Evolutionary conservation across 1,284 basidiomycete species (phyloP), one percentile per base, ranked within the genome.

Genomic region (Phlebopus sp.): DNA sequence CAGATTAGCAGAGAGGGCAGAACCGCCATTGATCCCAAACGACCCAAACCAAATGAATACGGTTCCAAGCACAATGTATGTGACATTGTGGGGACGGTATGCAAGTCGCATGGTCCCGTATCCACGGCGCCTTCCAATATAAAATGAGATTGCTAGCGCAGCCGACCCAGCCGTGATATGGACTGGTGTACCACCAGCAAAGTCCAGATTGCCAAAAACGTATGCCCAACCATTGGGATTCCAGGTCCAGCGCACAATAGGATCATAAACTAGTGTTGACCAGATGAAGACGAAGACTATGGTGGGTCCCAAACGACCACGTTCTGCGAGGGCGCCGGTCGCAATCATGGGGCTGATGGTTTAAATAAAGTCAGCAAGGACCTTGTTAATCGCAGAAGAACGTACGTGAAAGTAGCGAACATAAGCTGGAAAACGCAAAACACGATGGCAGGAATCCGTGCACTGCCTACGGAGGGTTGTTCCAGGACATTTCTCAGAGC

Each of bases 11-110:
- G 81, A 78, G 50, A 92, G 76, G 7, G 91, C 90, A 13, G 82
- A 87, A 31, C 90, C 90, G 36, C 92, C 92, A 70, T 95, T 95
- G 76, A 90, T 91, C 9, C 88, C 94, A 62, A 95, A 93, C 95
- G 94, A 97, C 14, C 94, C 95, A 61, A 97, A 93, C 95, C 94
- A 98, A 49, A 98, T 89, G 70, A 98, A 84, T 11, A 86, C 81
- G 0, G 96, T 98, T 44, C 95, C 95, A 47, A 99, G 75, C 44
- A 97, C 77, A 56, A 98, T 90, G 67, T 94, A 92, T 35, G 85
- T 83, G 2, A 86, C 89, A 67, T 90, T 91, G 68, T 92, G 82
- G 5, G 90, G 85, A 74, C 94, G 91, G 81, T 93, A 90, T 2
- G 91, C 90, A 31, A 94, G 81, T 29, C 89, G 81, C 61, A 92